Evolutionary conservation across 192 early-diverging fungal genomes (phyloP), one percentile per base, ranked within the genome.

Genomic region (Mortierella antarctica): DNA sequence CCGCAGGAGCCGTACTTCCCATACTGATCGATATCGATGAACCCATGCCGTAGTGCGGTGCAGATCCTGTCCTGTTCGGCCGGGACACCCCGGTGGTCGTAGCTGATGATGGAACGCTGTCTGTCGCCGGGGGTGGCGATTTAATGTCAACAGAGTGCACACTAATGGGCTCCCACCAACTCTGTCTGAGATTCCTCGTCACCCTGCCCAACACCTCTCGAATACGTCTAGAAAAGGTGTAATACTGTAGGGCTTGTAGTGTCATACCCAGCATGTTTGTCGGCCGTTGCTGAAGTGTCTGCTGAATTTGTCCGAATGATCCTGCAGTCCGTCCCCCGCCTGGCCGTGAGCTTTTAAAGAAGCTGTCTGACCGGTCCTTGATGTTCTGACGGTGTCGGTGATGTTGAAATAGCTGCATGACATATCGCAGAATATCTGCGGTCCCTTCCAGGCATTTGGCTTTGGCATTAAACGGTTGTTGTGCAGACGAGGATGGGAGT

Each of bases 311-410:
- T 61, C 77, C 70, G 63, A 68, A 80, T 51, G 70, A 58, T 1
- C 70, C 77, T 23, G 77, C 65, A 0, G 53, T 42, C 9, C 77
- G 69, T 7, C 77, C 77, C 14, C 69, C 67, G 7, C 77, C 77
- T 31, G 77, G 77, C 9, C 77, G 64, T 1, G 77, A 80, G 51
- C 77, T 68, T 65, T 80, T 80, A 57, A 80, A 80, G 20, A 80
- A 80, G 12, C 69, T 71, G 44, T 80, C 77, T 7, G 65, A 42
- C 8, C 77, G 49, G 54, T 80, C 77, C 54, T 72, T 80, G 60
- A 72, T 80, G 23, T 80, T 80, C 18, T 72, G 77, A 1, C 77
- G 77, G 42, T 72, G 57, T 9, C 77, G 57, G 0, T 65, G 64
- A 40, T 72, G 70, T 48, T 80, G 77, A n/a, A 72, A 67, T 9